These are phyloP conservation scores for Sextonia rubra DNA, from an alignment of 164 flowering plant genomes.

Conservation along the genomic window DNA sequence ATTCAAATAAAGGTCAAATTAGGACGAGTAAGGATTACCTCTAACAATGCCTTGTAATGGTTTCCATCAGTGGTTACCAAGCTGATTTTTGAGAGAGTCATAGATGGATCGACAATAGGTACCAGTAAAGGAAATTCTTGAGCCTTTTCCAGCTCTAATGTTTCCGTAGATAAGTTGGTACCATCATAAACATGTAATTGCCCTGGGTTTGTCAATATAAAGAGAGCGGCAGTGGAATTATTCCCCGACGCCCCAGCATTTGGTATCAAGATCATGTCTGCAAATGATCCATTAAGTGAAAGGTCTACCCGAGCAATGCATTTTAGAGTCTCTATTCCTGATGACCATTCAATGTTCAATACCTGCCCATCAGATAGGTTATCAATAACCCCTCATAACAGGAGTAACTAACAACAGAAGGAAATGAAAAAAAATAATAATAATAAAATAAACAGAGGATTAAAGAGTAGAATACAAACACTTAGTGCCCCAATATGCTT, in stretches of 20 bases:
- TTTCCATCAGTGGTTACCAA: conserved; percentile 28
- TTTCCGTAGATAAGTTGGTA: conserved; percentile 34
- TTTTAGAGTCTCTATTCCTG: conserved; percentile 55
- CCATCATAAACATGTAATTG: conserved; percentile 56
- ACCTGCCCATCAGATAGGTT: conserved; percentile 38
- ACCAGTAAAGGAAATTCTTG: conserved; percentile 47
- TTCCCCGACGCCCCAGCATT: conserved; percentile 34
- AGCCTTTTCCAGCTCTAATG: conserved; percentile 36
- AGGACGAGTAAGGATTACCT: conserved; percentile 34
- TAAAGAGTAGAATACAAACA: background rate
- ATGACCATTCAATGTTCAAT: conserved; percentile 75
- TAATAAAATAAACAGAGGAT: background rate
- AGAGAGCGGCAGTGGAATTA: conserved; percentile 39
- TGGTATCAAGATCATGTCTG: conserved; percentile 73
- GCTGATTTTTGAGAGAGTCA: conserved; percentile 56
- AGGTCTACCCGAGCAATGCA: conserved; percentile 64
- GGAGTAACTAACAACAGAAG: background rate
- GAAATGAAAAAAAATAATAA: background rate
- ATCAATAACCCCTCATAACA: background rate
- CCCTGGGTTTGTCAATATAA: conserved; percentile 83
- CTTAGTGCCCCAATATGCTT: background rate
- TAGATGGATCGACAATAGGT: conserved; percentile 53
- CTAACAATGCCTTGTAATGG: conserved; percentile 35
- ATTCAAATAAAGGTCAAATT: too few species aligned
- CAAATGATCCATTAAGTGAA: conserved; percentile 69